Base-by-base conservation (phyloP, 495 filamentous ascomycete genomes). In the Penicillium ochrochloron region DNA sequence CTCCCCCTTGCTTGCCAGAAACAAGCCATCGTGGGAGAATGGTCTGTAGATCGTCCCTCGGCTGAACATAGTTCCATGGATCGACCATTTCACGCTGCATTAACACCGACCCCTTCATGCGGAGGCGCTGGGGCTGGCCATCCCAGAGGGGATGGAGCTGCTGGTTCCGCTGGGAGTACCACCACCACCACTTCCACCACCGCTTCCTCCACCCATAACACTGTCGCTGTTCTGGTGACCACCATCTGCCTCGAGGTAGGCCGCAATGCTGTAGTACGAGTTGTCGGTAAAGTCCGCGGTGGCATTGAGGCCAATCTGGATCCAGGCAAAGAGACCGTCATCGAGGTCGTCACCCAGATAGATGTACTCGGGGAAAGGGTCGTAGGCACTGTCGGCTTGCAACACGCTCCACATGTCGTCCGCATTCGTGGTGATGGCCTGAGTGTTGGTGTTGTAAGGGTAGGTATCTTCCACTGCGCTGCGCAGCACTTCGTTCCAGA, bases 401-500 rank as follows among this genome's bases (percentile, higher is more conserved):
- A 56, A 14, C 7, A 74, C 57, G 54, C 68, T 68, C 76, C 76
- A 78, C 76, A 74, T 76, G 33, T 76, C 74, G 0, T 75, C 74
- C 0, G 71, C 76, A 68, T 90, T 89, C 31, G 73, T 65, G 1
- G 81, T 86, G 39, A 85, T 64, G 0, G 41, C 35, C 54, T 86
- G 82, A 0, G 75, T 84, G 79, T 89, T 89, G 53, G 74, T 78
- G 59, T 57, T 82, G 68, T 90, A 90, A 0, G 84, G 84, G 56
- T 73, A 75, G 11, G 76, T 81, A n/a, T 76, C 70, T 66, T 88
- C 84, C 42, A 90, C 85, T 37, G 78, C 80, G 12, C 66, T 72
- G 63, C 85, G 81, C 21, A 89, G 80, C 34, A 76, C 79, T 67
- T 90, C 81, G 58, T 85, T 84, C 74, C 84, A 91, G 82, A 87